Percentiles rank a stretch among this genome's conserved stretches.
These are phyloP conservation scores for Thelonectria discophora DNA, from an alignment of 2,329 filamentous ascomycete genomes.

Conservation along the genomic window DNA sequence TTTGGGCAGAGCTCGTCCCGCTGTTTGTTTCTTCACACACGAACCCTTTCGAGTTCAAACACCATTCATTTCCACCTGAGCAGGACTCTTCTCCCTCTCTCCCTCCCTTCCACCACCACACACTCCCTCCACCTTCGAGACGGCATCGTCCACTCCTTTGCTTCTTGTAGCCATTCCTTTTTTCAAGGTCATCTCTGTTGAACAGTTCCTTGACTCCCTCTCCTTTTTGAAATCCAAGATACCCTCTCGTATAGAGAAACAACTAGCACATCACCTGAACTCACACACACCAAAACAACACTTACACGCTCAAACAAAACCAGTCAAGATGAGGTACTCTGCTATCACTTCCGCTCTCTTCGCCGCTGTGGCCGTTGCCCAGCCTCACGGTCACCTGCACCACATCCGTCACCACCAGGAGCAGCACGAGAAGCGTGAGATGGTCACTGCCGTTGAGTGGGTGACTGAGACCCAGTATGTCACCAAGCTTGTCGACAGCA, in stretches of 20 bases:
- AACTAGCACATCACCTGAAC: slow-evolving; percentile 7
- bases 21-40: slow-evolving; percentile 36
- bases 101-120: slow-evolving; percentile 25
- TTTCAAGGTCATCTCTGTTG: slow-evolving; percentile 42
- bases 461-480: slow-evolving; percentile 59
- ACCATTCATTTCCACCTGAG: slow-evolving; percentile 43
- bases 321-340: slow-evolving; percentile 54
- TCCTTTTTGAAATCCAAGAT: slow-evolving; percentile 36
- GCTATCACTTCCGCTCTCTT: slow-evolving; percentile 45
- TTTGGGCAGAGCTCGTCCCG: slow-evolving; percentile 16
- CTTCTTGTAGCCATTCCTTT: slow-evolving; percentile 27
- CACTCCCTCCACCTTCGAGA: slow-evolving; percentile 37
- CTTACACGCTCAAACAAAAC: slow-evolving; percentile 14
- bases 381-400: slow-evolving; percentile 57
- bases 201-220: slow-evolving; percentile 38
- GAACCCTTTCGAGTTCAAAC: slow-evolving; percentile 41
- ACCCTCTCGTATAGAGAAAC: slow-evolving; percentile 31
- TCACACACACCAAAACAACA: slow-evolving; percentile 29
- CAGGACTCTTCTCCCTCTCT: slow-evolving; percentile 42
- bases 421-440: slow-evolving; percentile 49
- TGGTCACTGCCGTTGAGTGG: slow-evolving; percentile 61
- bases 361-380: slow-evolving; percentile 57
- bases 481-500: slow-evolving; percentile 58
- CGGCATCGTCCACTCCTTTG: slow-evolving; percentile 39
- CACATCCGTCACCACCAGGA: slow-evolving; percentile 45